phyloP scores from a whole-genome alignment of 768 basidiomycete species.

The Lactarius quietus region DNA sequence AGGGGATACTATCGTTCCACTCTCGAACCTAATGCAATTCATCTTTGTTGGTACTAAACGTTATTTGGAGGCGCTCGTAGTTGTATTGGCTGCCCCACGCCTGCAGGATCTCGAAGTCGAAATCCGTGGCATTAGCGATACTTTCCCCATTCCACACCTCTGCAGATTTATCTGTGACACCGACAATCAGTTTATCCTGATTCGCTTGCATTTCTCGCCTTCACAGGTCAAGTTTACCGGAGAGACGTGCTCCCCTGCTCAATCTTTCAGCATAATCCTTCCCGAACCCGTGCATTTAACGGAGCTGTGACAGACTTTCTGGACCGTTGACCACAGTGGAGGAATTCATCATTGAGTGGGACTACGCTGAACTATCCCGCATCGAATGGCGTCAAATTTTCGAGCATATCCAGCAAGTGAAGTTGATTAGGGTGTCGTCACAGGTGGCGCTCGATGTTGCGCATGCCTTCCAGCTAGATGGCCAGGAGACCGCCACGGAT shows the following conservation, averaged over 20 bases:
- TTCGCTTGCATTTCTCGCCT: neutral
- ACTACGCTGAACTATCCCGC: neutral
- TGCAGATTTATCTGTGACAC: neutral
- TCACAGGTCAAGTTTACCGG: neutral
- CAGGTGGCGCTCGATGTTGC: neutral
- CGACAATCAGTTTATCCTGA: neutral
- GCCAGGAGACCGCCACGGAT: neutral
- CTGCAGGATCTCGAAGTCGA: neutral
- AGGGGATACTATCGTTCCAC: neutral
- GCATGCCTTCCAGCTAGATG: neutral
- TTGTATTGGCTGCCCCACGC: conserved; percentile 1
- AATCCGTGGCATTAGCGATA: neutral
- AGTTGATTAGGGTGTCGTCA: neutral
- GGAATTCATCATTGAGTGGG: neutral
- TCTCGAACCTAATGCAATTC: neutral
- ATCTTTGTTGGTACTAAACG: neutral
- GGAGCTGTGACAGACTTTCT: neutral
- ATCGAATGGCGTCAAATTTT: neutral
- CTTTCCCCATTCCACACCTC: neutral
- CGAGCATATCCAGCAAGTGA: neutral
- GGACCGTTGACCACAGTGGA: neutral
- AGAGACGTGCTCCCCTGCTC: neutral
- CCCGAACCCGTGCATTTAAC: neutral
- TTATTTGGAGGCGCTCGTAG: neutral
- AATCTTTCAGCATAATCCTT: neutral